Evolutionary conservation across 805 yeast genomes (phyloP), one percentile per base, ranked within the genome.

Genomic region (Candida chilensis): DNA sequence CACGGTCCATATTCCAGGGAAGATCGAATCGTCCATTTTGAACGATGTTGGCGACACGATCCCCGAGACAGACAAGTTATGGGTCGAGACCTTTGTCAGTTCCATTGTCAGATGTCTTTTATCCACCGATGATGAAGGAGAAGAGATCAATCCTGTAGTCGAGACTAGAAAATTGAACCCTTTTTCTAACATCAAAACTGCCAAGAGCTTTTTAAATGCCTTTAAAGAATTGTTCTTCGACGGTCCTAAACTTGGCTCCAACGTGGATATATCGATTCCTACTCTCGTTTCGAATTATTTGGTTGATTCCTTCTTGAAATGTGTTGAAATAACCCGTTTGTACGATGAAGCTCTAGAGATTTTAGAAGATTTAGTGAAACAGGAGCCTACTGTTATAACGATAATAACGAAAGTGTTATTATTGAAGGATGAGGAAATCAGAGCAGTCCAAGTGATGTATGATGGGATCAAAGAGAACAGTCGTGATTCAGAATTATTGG

Each of bases 151-250:
- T 27, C 67, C 72, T 30, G 68, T 92, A 33, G 94, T 87, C 7
- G 95, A 88, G 48, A 80, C 92, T 22, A 71, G 95, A 40, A 75
- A 80, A 35, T 64, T 85, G 33, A 81, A 86, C 43, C 96, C 96
- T 4, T 70, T 92, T 36, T 47, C 64, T 17, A 57, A 54, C 19
- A 57, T 60, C 7, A 65, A 59, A 18, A 54, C 64, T 10, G 75
- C 79, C 3, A 56, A 57, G 32, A 50, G 54, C 31, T 85, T 85
- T 47, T 49, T 84, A 31, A 56, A 58, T 15, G 83, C 78, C 1
- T 82, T 82, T 48, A 86, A 78, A 49, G 48, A 54, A 31, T 64
- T 86, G 35, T 86, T 79, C 47, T 60, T 57, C 40, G 67, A 69
- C 20, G 95, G 95, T 10, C 65, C 74, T 15, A 69, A 64, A 35